A percentile compares a stretch with the other conserved stretches of the same genome.
Conservation (phyloP, 2,329 filamentous ascomycete species). For the Aureobasidium sp. region DNA sequence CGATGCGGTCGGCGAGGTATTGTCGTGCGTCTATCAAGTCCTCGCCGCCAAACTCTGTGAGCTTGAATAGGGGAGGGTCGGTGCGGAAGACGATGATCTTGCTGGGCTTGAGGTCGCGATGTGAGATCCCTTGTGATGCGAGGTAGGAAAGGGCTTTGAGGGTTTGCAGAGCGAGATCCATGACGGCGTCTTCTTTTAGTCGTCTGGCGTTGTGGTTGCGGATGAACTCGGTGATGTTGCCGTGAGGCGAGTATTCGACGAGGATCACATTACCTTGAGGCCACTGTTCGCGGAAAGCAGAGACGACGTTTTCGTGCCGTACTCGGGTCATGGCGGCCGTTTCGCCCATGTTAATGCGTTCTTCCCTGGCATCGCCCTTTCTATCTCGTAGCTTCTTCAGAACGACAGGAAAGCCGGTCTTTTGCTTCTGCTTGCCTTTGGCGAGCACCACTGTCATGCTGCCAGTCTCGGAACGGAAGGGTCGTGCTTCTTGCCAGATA, state of each 20-base stretch:
- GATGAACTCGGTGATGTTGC: slow-evolving; percentile 3
- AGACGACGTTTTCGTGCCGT: slow-evolving; percentile 9
- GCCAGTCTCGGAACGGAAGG: neutral
- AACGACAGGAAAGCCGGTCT: slow-evolving; percentile 3
- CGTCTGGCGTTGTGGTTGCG: neutral
- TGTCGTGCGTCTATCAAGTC: neutral
- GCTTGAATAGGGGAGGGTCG: slow-evolving; percentile 5
- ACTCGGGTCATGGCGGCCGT: slow-evolving; percentile 4
- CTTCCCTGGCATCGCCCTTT: neutral
- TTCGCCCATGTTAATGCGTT: slow-evolving; percentile 3
- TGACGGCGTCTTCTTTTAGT: slow-evolving; percentile 8
- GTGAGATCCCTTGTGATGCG: neutral
- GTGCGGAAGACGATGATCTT: slow-evolving; percentile 8
- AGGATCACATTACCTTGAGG: neutral
- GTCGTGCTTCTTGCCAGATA: slow-evolving; percentile 2
- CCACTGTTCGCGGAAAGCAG: slow-evolving; percentile 3
- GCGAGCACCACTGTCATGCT: slow-evolving; percentile 1
- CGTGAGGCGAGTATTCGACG: slow-evolving; percentile 4
- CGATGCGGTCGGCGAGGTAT: neutral
- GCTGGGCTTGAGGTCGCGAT: slow-evolving; percentile 2
- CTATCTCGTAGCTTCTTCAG: slow-evolving; percentile 2
- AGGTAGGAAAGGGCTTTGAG: neutral
- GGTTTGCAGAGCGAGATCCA: slow-evolving; percentile 6
- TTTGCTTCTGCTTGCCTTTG: slow-evolving; percentile 4
- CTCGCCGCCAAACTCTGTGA: slow-evolving; percentile 1